phyloP scores from a whole-genome alignment of 1,284 basidiomycete genomes.

The Trichosporon sp. region DNA sequence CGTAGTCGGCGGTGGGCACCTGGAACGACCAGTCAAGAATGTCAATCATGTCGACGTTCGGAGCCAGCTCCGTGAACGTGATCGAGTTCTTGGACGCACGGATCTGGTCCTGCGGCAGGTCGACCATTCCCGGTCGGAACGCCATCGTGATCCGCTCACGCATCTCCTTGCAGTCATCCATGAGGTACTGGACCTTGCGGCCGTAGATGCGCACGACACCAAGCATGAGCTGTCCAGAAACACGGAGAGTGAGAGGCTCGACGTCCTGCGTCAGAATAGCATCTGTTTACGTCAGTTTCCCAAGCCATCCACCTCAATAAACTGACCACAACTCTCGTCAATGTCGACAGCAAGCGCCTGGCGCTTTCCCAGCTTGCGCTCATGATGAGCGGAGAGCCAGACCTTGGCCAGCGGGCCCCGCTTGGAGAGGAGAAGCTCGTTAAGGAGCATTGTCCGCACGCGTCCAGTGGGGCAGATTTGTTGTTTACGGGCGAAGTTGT shows the following conservation, averaged over 20 bases:
- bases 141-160: conserved; percentile 94
- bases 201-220: conserved; percentile 98
- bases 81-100: conserved; percentile 74
- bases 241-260: conserved; percentile 81
- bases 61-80: conserved; percentile 44
- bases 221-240: conserved; percentile 91
- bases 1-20: conserved; percentile 26
- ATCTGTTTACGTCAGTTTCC: conserved; percentile 59
- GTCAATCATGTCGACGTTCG: conserved; percentile 38
- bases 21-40: conserved; percentile 50
- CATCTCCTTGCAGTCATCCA: conserved; percentile 97
- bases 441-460: conserved; percentile 69
- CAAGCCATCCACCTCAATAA: neutral
- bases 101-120: conserved; percentile 91
- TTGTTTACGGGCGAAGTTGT: neutral
- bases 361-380: conserved; percentile 93
- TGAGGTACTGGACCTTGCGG: conserved; percentile 92
- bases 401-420: conserved; percentile 92
- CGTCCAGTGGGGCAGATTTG: conserved; percentile 6
- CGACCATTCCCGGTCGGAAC: conserved; percentile 87
- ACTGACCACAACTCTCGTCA: conserved; percentile 84
- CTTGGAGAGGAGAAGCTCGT: conserved; percentile 87
- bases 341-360: conserved; percentile 94
- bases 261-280: conserved; percentile 81
- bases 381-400: conserved; percentile 99